These are phyloP conservation scores for Aleurites moluccanus DNA, from an alignment of 441 rosid species.

Conservation along the genomic window DNA sequence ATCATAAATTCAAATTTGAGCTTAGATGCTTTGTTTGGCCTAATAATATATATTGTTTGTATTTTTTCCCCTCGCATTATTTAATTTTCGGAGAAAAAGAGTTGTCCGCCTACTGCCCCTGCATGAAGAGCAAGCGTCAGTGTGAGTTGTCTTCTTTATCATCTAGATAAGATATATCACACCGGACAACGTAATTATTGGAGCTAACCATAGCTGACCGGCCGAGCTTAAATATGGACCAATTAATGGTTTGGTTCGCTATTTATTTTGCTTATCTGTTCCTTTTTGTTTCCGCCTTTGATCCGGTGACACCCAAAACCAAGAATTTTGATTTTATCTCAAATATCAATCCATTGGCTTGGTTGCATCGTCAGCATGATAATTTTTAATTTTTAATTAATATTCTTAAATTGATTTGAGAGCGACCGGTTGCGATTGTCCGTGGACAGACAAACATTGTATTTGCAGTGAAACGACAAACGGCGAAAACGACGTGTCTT, in stretches of 20 bases:
- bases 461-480: neutral
- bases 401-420: neutral
- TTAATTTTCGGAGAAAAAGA: neutral
- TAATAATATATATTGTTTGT: too few species aligned
- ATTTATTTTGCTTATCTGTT: too few species aligned
- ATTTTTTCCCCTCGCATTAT: neutral
- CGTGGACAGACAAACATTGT: conserved; percentile 7
- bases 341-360: neutral
- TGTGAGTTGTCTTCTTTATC: too few species aligned
- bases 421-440: conserved; percentile 2
- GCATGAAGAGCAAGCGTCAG: conserved; percentile 3
- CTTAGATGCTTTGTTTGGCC: too few species aligned
- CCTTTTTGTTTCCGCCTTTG: too few species aligned
- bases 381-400: neutral
- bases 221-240: neutral
- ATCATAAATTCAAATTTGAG: too few species aligned
- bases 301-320: too few species aligned
- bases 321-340: neutral
- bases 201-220: neutral
- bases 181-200: neutral
- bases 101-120: conserved; percentile 6
- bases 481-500: neutral
- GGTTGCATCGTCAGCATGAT: neutral
- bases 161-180: neutral
- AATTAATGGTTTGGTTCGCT: neutral